Evolutionary conservation across 495 filamentous ascomycete genomes (phyloP).

Genomic region (Pyrenopolyporus hunteri): DNA sequence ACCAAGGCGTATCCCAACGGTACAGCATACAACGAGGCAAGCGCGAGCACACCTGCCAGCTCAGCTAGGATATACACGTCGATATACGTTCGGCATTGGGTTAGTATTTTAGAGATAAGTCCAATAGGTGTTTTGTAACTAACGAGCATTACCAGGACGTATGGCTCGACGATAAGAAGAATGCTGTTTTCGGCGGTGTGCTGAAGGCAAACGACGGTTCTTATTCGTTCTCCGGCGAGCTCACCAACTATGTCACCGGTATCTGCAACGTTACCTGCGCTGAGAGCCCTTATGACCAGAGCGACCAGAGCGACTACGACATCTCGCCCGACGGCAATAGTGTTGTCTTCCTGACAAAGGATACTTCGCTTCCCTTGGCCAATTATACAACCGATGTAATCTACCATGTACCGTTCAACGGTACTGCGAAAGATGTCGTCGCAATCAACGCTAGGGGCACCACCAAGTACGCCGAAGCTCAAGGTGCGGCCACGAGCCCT

Average conservation of each 20-base stretch:
- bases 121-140: neutral
- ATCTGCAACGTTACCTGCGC: conserved; percentile 57
- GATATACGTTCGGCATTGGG: conserved; percentile 68
- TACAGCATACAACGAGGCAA: conserved; percentile 61
- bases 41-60: conserved; percentile 51
- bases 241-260: conserved; percentile 58
- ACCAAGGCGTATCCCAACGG: conserved; percentile 62
- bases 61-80: conserved; percentile 62
- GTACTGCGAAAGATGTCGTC: conserved; percentile 39
- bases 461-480: conserved; percentile 51
- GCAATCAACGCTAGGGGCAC: conserved; percentile 39
- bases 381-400: conserved; percentile 69
- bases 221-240: conserved; percentile 45
- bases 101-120: neutral
- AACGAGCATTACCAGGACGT: conserved; percentile 41
- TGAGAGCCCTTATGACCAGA: conserved; percentile 48
- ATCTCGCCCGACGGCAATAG: conserved; percentile 48
- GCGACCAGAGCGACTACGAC: conserved; percentile 49
- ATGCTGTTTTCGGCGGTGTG: conserved; percentile 67
- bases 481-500: conserved; percentile 71
- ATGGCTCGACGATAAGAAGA: conserved; percentile 63
- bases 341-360: conserved; percentile 74
- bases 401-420: conserved; percentile 61
- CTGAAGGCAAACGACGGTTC: conserved; percentile 50
- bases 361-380: conserved; percentile 68